Base-by-base conservation (phyloP, 2,329 filamentous ascomycete species). In the Aureobasidium lini region DNA sequence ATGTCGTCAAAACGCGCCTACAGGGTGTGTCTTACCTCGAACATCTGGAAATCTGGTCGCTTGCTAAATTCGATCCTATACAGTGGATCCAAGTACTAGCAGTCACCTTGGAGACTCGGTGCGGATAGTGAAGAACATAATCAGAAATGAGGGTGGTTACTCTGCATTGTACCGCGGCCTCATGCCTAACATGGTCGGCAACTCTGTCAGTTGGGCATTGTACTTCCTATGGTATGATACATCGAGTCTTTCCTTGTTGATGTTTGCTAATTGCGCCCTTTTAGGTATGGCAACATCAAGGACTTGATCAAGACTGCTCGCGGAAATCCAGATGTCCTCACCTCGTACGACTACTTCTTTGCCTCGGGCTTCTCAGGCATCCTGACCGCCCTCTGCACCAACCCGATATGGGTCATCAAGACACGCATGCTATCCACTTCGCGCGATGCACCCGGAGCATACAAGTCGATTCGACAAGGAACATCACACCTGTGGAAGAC, bases 391-490 rank as follows among this genome's bases (percentile, higher is more conserved):
- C 76, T 89, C 32, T 80, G 93, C 64, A 97, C 94, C 32, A 97
- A 97, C 71, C 94, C 94, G 2, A 86, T 99, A 67, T 99, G 94
- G 94, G 94, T 99, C 2, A 85, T 99, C 72, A 97, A 97, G 78
- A 97, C 93, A 8, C 88, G 94, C 63, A 97, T 99, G 91, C 79
- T 97, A 28, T 90, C 91, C 32, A 92, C 89, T 4, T 89, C 94
- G 65, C 83, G 84, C 52, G 79, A 83, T 58, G 81, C 84, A 6
- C 82, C 81, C 1, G 90, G 90, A 13, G 94, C 93, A 1, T 99
- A 99, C 73, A 81, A 83, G 15, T 87, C 84, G 64, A 89, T 96
- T 78, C 76, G 80, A 64, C 81, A 85, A 50, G 94, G 94, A 31
- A 82, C 86, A 2, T 73, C 72, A 39, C 81, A 84, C 46, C 83